Evolutionary conservation across 805 yeast species (phyloP).

Genomic region (Helenozyma rhizophorensis): DNA sequence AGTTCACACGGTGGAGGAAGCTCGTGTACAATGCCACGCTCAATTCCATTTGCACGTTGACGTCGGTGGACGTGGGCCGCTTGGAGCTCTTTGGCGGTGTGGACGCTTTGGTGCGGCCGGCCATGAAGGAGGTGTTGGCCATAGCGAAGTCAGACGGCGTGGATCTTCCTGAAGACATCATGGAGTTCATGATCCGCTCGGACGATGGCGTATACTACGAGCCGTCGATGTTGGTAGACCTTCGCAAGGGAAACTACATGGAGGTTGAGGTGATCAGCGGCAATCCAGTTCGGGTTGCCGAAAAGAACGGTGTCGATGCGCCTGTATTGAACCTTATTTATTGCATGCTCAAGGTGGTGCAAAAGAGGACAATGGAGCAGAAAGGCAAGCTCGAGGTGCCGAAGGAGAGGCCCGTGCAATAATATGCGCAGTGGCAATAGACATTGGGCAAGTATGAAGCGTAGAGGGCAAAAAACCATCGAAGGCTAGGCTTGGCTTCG

Average conservation of each 20-base stretch:
- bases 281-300: constrained; percentile 36
- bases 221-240: constrained; percentile 41
- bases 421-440: too few relatives aligned
- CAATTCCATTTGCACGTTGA: constrained; percentile 59
- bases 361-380: constrained; percentile 16
- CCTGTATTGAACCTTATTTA: constrained; percentile 22
- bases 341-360: constrained; percentile 18
- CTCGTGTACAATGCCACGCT: constrained; percentile 65
- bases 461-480: too few relatives aligned
- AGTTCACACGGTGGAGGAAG: constrained; percentile 58
- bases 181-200: constrained; percentile 19
- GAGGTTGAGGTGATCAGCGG: constrained; percentile 40
- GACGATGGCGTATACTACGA: constrained; percentile 33
- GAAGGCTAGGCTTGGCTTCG: too few relatives aligned
- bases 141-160: constrained; percentile 24
- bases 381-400: constrained; percentile 20
- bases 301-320: constrained; percentile 29
- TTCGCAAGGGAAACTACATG: constrained; percentile 31
- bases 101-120: constrained; percentile 15
- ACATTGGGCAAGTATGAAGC: too few relatives aligned
- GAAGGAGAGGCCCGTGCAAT: constrained; percentile 14
- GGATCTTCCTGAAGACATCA: constrained; percentile 15
- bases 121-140: constrained; percentile 21
- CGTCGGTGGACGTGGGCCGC: constrained; percentile 58
- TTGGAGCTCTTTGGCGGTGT: constrained; percentile 19